Evolutionary conservation across 192 early-diverging fungal species (phyloP), one percentile per base, ranked within the genome.

Genomic region (Coemansia sp.): DNA sequence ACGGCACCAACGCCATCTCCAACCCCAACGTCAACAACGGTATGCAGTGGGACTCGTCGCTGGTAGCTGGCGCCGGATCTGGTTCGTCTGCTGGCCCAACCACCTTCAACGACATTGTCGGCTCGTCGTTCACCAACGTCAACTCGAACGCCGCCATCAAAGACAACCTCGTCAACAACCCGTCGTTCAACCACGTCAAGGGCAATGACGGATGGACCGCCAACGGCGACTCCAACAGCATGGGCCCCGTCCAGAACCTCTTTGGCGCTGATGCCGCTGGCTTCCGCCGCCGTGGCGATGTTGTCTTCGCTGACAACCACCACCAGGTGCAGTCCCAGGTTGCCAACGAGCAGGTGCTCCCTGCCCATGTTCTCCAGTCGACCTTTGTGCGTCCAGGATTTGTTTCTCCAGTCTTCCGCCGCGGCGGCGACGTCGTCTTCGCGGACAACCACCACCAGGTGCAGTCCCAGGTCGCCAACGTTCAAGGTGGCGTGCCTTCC

Each of bases 1-100:
- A 59, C 25, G 79, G 73, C 5, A 58, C 79, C 20, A 81, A 70
- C 64, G 79, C 70, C 45, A 53, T 81, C 56, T 75, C 79, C 20
- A 75, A 75, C 70, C 79, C 73, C 41, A 75, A 75, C 50, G 66
- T 80, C 61, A 80, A 80, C 69, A 80, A 80, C 60, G 78, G 78
- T 54, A 72, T 73, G 73, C 73, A 75, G 67, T 57, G 70, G 8
- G 79, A 81, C 59, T 75, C 73, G 11, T 81, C 75, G 25, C 66
- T 77, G 25, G 65, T 72, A 11, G 29, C 62, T 2, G 61, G 54
- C 14, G 49, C 32, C 15, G 42, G 23, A 6, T 56, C 67, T 36
- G 50, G 56, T 25, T 40, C 62, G 14, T 52, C 45, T 10, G 53
- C 59, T 5, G 56, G 57, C 4, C 67, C 66, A 11, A 67, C 65